Percentiles rank a stretch among this genome's conserved stretches.
phyloP scores from a whole-genome alignment of 75 land plant genomes.

The Gnetum montanum region DNA sequence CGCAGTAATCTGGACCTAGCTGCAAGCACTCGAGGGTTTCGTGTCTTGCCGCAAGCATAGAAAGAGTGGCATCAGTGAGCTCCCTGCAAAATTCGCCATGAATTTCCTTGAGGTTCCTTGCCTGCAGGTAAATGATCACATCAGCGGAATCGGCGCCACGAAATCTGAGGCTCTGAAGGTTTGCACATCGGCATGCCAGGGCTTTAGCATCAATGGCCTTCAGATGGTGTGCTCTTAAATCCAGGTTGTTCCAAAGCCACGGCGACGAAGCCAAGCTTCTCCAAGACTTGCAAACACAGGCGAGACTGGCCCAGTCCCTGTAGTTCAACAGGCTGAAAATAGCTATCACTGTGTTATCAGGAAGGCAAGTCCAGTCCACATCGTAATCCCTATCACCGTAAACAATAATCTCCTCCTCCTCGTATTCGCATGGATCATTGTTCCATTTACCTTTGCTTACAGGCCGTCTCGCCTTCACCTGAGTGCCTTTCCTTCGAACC shows the following conservation, averaged over 20 bases:
- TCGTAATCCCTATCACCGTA: too few species aligned
- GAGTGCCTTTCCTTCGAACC: too few species aligned
- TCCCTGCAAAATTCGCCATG: conserved; percentile 71
- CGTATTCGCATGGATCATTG: too few species aligned
- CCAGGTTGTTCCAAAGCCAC: conserved; percentile 73
- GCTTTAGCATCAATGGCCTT: conserved; percentile 37
- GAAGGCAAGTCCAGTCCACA: conserved; percentile 79
- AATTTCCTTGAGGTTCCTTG: conserved; percentile 51
- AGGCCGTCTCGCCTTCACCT: too few species aligned
- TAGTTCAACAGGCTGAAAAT: conserved; percentile 67
- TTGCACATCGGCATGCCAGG: conserved; percentile 58
- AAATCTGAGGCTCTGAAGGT: conserved; percentile 60
- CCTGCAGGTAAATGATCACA: conserved; percentile 52
- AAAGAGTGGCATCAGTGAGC: conserved; percentile 77
- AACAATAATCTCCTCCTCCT: too few species aligned
- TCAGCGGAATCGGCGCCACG: conserved; percentile 68
- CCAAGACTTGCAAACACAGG: conserved; percentile 85
- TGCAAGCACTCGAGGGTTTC: conserved; percentile 73
- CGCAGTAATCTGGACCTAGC: conserved; percentile 85
- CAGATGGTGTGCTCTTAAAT: conserved; percentile 71
- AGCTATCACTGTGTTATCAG: conserved; percentile 87
- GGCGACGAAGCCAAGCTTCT: conserved; percentile 41
- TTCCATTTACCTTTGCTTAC: too few species aligned
- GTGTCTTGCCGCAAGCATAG: conserved; percentile 83
- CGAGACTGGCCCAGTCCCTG: conserved; percentile 86